Percentiles rank a stretch among this genome's conserved stretches.
These are phyloP conservation scores for Diaporthe sp. DNA, from an alignment of 2,329 filamentous ascomycete species.

Conservation along the genomic window DNA sequence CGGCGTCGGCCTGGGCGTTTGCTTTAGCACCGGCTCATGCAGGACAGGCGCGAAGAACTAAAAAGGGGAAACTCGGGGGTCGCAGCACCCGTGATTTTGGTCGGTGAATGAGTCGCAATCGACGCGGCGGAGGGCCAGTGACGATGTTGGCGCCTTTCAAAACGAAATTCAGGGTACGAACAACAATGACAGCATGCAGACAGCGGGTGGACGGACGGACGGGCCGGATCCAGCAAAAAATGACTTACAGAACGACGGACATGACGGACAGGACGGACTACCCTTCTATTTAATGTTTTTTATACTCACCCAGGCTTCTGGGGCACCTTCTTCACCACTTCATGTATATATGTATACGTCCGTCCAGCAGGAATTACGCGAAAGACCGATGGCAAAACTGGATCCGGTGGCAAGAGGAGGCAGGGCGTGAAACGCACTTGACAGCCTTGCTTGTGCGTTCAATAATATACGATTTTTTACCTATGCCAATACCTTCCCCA, in stretches of 20 bases:
- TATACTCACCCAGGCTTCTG: background rate
- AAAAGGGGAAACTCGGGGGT: conserved; percentile 31
- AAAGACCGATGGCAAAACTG: background rate
- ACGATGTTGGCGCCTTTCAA: background rate
- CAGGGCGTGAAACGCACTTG: background rate
- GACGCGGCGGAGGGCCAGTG: conserved; percentile 28
- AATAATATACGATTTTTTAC: conserved; percentile 16
- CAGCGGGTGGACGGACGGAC: background rate
- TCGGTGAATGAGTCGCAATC: background rate
- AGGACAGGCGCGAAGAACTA: background rate
- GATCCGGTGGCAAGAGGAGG: background rate
- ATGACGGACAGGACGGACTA: conserved; percentile 13
- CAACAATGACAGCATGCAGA: conserved; percentile 9
- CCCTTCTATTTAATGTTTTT: conserved; percentile 22
- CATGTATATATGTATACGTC: conserved; percentile 17
- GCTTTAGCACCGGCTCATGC: conserved; percentile 46
- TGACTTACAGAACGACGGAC: background rate
- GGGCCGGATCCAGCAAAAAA: conserved; percentile 4
- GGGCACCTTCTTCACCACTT: conserved; percentile 1
- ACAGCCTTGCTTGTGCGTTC: background rate
- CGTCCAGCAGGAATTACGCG: conserved; percentile 1
- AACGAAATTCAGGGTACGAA: too few relatives aligned
- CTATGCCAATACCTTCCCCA: background rate
- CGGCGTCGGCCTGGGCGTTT: conserved; percentile 68
- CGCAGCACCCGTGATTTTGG: background rate